A percentile compares a stretch with the other conserved stretches of the same genome.
Conservation (phyloP, 176 grass and related monocot species). For the Aegilops tauschii region DNA sequence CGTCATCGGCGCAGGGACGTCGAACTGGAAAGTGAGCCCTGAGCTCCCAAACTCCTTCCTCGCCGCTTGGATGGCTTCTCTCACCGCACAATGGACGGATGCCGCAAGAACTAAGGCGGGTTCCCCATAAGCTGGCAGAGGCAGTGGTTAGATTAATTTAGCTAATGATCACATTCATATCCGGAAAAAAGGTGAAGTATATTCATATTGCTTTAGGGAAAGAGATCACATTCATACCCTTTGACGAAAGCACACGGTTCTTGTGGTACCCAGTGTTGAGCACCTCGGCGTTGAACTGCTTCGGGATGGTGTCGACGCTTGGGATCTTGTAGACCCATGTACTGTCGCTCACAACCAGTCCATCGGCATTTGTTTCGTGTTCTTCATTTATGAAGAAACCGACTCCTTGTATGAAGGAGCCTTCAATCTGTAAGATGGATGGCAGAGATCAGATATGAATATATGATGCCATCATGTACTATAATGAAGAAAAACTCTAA, state of each 20-base stretch:
- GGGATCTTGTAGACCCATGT: slow-evolving; percentile 78
- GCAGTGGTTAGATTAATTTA: not conserved
- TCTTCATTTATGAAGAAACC: slow-evolving; percentile 69
- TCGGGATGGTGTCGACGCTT: slow-evolving; percentile 57
- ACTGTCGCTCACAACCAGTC: slow-evolving; percentile 45
- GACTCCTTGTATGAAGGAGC: slow-evolving; percentile 62
- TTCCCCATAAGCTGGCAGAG: slow-evolving; percentile 56
- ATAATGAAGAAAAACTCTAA: not conserved
- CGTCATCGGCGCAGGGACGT: slow-evolving; percentile 74
- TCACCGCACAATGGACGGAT: slow-evolving; percentile 66
- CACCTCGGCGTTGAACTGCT: slow-evolving; percentile 58
- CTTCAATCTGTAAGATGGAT: slow-evolving; percentile 37
- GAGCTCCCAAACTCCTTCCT: slow-evolving; percentile 45
- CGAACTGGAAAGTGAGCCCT: slow-evolving; percentile 36
- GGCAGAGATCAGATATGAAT: not conserved
- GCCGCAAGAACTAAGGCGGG: slow-evolving; percentile 63
- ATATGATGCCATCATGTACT: not conserved
- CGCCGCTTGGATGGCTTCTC: slow-evolving; percentile 56
- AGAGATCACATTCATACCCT: slow-evolving; percentile 26
- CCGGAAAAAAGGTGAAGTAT: not conserved
- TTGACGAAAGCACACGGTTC: slow-evolving; percentile 67
- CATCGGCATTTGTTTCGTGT: slow-evolving; percentile 38
- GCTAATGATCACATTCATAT: not conserved
- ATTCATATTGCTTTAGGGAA: not conserved
- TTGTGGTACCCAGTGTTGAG: slow-evolving; percentile 55